phyloP scores from a whole-genome alignment of 108 stramenopile genomes.

The Aurantiochytrium sp. region DNA sequence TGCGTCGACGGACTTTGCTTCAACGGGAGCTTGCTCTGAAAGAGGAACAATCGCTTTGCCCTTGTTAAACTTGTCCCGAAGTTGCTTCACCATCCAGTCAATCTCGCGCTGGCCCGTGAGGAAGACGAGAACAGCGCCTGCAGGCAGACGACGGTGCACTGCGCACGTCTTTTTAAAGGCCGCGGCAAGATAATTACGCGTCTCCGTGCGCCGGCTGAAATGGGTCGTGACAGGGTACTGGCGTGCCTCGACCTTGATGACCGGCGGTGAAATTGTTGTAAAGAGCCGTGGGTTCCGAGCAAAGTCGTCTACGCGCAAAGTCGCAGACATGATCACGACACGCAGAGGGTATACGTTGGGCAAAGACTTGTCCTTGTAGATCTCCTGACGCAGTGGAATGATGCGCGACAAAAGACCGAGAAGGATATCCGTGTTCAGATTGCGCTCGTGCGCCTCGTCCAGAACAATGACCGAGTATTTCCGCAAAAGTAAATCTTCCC shows the following conservation, averaged over 20 bases:
- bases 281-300: conserved; percentile 73
- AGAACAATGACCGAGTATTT: conserved; percentile 80
- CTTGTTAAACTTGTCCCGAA: conserved; percentile 34
- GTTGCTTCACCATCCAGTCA: conserved; percentile 64
- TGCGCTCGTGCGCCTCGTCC: conserved; percentile 90
- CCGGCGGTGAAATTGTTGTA: conserved; percentile 32
- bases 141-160: conserved; percentile 79
- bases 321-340: conserved; percentile 94
- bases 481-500: conserved; percentile 78
- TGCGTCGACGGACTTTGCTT: background rate
- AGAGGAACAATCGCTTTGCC: background rate
- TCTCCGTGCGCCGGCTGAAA: conserved; percentile 84
- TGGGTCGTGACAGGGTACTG: conserved; percentile 90
- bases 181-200: conserved; percentile 70
- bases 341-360: conserved; percentile 60
- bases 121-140: conserved; percentile 88
- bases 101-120: conserved; percentile 92
- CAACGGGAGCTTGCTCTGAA: background rate
- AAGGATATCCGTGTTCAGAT: conserved; percentile 89
- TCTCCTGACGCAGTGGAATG: conserved; percentile 67
- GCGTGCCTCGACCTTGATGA: conserved; percentile 80
- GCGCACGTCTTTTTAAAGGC: conserved; percentile 65
- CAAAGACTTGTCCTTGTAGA: conserved; percentile 50
- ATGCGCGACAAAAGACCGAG: conserved; percentile 78
- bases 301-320: conserved; percentile 88